Evolutionary conservation across 352 stramenopile genomes (phyloP), one percentile per base, ranked within the genome.

Genomic region (Phytophthora pini): DNA sequence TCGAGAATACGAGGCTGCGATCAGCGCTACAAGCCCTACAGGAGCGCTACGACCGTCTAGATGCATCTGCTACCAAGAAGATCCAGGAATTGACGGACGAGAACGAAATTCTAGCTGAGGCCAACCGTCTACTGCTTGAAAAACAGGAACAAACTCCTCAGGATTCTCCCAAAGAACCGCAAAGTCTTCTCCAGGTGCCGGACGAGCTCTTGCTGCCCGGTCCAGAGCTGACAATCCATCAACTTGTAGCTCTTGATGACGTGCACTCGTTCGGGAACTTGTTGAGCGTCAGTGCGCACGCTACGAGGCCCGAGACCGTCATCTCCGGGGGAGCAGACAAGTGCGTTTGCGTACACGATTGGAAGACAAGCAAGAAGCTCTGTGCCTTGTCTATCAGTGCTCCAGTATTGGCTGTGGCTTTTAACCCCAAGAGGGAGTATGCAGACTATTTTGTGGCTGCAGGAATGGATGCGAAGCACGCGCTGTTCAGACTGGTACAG

Each of bases 251-350:
- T 0, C 17, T 94, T 40, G 74, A 89, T 8, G 59, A 86, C 10
- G 74, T 82, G 24, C 84, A 92, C 54, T 48, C 74, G n/a, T 81
- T 87, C 36, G 81, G 82, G 8, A 95, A 93, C 52, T 41, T 93
- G 31, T 65, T 95, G 38, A 84, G 81, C 54, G 81, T 92, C 40
- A 80, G 79, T 56, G 57, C 56, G 12, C 82, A 88, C 20, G 55
- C 66, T 8, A 62, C 55, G 20, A 77, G 69, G 0, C 59, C 66
- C 4, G 60, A 75, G 27, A 55, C 94, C 31, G 74, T 88, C 22
- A 63, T 89, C 36, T 85, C 82, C 1, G 87, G 87, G 5, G 85
- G 84, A 45, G 87, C 87, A 17, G 87, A 95, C 75, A 94, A 93
- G 64, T 69, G 70, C 59, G 71, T 93, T 24, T 78, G 77, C 27